These are phyloP conservation scores for Calonectria hongkongensis DNA, from an alignment of 2,329 filamentous ascomycete species.

Conservation along the genomic window DNA sequence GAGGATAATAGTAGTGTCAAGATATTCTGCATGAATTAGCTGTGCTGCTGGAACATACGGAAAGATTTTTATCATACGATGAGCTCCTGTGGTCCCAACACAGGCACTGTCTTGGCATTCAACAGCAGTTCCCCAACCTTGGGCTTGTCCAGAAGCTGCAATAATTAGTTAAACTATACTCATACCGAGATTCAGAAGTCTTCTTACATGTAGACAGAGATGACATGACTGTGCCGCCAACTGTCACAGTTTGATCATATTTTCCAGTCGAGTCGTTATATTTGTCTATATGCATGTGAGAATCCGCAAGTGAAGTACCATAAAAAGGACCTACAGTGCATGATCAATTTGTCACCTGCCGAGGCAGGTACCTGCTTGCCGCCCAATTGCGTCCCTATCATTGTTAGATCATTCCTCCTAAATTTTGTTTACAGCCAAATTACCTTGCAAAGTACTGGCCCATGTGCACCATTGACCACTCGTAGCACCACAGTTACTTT, in stretches of 20 bases:
- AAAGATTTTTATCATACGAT: conserved; percentile 20
- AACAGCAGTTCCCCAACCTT: conserved; percentile 46
- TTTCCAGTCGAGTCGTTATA: conserved; percentile 44
- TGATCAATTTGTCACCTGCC: conserved; percentile 37
- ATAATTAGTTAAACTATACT: neutral
- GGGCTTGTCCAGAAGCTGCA: conserved; percentile 40
- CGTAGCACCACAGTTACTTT: conserved; percentile 42
- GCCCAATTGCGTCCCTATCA: conserved; percentile 36
- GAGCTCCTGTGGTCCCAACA: conserved; percentile 35
- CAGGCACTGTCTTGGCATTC: conserved; percentile 48
- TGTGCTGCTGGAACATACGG: neutral
- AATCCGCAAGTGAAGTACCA: no score
- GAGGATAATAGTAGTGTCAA: conserved; percentile 40
- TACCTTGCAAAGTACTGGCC: conserved; percentile 44
- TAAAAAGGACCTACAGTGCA: conserved; percentile 34
- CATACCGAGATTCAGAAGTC: neutral
- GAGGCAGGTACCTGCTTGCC: conserved; percentile 42
- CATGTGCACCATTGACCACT: conserved; percentile 46
- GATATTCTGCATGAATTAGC: conserved; percentile 34
- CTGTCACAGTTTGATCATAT: conserved; percentile 42
- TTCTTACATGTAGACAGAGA: conserved; percentile 38
- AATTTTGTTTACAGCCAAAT: fast-evolving
- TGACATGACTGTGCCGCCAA: conserved; percentile 36
- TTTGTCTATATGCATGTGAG: conserved; percentile 19
- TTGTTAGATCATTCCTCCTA: neutral